phyloP scores from a whole-genome alignment of 495 filamentous ascomycete genomes.

The Penicillium lividum region DNA sequence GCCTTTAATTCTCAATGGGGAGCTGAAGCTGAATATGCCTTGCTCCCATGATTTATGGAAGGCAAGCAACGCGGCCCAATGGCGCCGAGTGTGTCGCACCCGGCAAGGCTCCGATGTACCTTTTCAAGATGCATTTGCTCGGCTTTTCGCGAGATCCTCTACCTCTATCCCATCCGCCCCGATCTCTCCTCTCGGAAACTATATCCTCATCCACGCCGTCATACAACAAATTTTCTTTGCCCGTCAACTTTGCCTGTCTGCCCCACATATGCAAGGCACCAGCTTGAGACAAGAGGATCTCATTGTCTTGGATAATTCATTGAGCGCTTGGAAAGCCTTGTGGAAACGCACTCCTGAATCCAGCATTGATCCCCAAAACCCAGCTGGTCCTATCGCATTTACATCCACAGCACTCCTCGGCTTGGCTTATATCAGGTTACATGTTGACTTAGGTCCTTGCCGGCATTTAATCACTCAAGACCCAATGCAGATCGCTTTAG shows the following conservation, averaged over 20 bases:
- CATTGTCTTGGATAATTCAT: constrained; percentile 42
- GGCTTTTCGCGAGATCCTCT: constrained; percentile 43
- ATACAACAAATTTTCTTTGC: constrained; percentile 57
- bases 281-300: constrained; percentile 49
- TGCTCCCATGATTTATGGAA: constrained; percentile 54
- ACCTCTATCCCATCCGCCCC: constrained; percentile 50
- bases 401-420: constrained; percentile 56
- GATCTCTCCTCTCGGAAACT: constrained; percentile 54
- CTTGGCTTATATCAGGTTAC: constrained; percentile 54
- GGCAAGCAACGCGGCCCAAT: constrained; percentile 46
- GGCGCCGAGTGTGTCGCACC: constrained; percentile 42
- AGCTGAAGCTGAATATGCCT: constrained; percentile 53
- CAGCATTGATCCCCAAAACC: constrained; percentile 53
- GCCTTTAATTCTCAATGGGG: constrained; percentile 51
- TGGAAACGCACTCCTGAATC: constrained; percentile 57
- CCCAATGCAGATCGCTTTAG: constrained; percentile 43
- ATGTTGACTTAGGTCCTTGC: constrained; percentile 49
- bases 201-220: constrained; percentile 55
- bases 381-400: constrained; percentile 55
- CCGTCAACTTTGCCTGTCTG: constrained; percentile 48
- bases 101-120: constrained; percentile 40
- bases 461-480: constrained; percentile 51
- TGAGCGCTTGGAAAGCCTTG: constrained; percentile 52
- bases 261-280: constrained; percentile 44
- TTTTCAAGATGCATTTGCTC: constrained; percentile 53